A percentile compares a stretch with the other conserved stretches of the same genome.
These are phyloP conservation scores for Scheffersomyces parashehatae DNA, from an alignment of 1,139 yeast species.

Conservation along the genomic window DNA sequence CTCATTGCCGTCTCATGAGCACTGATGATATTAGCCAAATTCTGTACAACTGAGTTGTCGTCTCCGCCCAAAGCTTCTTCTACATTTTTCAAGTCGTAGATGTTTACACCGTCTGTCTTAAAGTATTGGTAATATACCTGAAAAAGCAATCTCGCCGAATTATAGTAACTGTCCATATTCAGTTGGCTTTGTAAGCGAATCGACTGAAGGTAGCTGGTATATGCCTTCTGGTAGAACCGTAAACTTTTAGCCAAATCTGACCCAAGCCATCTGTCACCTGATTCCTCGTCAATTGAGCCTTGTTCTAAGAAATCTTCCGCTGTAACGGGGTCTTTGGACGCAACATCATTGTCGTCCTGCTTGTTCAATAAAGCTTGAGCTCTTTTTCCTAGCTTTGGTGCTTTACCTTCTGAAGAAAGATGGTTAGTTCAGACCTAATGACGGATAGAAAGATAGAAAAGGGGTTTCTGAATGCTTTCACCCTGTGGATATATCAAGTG, in stretches of 20 bases:
- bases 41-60: conserved; percentile 38
- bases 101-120: conserved; percentile 44
- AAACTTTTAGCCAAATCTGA: conserved; percentile 55
- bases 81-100: conserved; percentile 38
- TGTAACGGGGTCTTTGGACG: conserved; percentile 27
- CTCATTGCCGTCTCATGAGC: conserved; percentile 40
- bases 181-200: conserved; percentile 17
- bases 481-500: too few species aligned
- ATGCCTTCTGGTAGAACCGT: conserved; percentile 55
- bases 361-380: conserved; percentile 12
- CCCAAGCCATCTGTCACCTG: conserved; percentile 59
- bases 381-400: conserved; percentile 22
- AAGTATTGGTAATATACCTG: conserved; percentile 48
- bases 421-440: background rate
- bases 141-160: conserved; percentile 48
- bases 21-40: conserved; percentile 30
- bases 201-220: conserved; percentile 33
- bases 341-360: conserved; percentile 8
- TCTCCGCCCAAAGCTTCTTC: conserved; percentile 39
- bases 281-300: conserved; percentile 53
- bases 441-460: too few species aligned
- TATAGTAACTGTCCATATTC: conserved; percentile 44
- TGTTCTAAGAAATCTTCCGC: conserved; percentile 49
- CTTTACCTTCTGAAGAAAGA: conserved; percentile 11
- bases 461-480: too few species aligned